phyloP scores from a whole-genome alignment of 1,139 yeast species.

The Blastobotrys aristatus region DNA sequence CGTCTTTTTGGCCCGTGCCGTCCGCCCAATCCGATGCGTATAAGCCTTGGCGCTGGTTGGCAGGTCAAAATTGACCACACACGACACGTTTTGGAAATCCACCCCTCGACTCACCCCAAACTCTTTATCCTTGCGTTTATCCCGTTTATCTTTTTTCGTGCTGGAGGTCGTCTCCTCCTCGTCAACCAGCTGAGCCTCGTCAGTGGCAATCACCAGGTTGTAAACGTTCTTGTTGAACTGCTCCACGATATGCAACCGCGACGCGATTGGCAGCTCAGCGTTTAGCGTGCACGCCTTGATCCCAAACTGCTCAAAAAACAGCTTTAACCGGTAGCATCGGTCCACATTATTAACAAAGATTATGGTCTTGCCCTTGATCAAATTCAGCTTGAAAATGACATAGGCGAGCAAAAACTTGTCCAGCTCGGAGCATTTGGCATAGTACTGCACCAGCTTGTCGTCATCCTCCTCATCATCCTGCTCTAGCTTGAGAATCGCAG shows the following conservation, averaged over 20 bases:
- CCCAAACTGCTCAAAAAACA: conserved; percentile 93
- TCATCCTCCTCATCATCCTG: conserved; percentile 43
- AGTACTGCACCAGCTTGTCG: conserved; percentile 72
- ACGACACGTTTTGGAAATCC: conserved; percentile 92
- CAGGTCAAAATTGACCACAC: conserved; percentile 91
- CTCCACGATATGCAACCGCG: conserved; percentile 91
- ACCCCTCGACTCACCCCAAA: conserved; percentile 97
- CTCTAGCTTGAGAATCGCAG: conserved; percentile 72
- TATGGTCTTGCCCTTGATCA: conserved; percentile 87
- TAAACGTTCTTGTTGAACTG: conserved; percentile 90
- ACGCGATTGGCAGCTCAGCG: conserved; percentile 87
- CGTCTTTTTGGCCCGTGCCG: conserved; percentile 94
- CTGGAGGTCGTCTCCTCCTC: conserved; percentile 9
- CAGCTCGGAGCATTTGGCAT: conserved; percentile 79
- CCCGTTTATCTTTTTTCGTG: conserved; percentile 16
- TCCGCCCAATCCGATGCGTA: conserved; percentile 93
- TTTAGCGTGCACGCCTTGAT: conserved; percentile 82
- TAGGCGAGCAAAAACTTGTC: conserved; percentile 89
- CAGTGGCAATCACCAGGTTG: conserved; percentile 88
- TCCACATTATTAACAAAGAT: conserved; percentile 92
- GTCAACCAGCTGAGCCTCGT: conserved; percentile 46
- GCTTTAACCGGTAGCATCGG: conserved; percentile 86
- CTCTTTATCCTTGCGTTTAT: conserved; percentile 44
- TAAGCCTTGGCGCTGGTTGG: conserved; percentile 89
- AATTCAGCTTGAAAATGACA: conserved; percentile 81